phyloP scores from a whole-genome alignment of 2,329 filamentous ascomycete genomes.

The Onygenales sp. region DNA sequence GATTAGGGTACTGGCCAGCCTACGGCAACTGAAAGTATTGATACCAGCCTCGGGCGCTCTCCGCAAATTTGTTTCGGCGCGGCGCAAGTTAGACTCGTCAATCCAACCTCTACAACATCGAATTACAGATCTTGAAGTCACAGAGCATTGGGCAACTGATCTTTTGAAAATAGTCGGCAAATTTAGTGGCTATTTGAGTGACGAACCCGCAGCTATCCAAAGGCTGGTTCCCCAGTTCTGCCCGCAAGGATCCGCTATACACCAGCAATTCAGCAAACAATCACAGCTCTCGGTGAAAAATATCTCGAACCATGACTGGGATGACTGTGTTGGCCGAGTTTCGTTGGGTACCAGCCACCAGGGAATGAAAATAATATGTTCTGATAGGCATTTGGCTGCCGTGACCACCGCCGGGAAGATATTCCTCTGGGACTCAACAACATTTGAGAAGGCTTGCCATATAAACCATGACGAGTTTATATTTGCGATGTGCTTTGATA shows the following conservation, averaged over 20 bases:
- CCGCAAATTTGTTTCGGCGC: constrained; percentile 1
- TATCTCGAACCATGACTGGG: constrained; percentile 8
- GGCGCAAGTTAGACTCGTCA: constrained; percentile 10
- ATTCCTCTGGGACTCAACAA: constrained; percentile 12
- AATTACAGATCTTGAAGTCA: constrained; percentile 15
- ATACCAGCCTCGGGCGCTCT: constrained; percentile 18
- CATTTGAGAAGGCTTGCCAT: constrained; percentile 10
- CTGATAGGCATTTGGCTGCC: constrained; percentile 13
- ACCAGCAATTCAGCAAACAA: constrained; percentile 20
- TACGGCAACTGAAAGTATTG: constrained; percentile 16
- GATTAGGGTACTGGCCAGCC: constrained; percentile 22
- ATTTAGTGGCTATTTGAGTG: constrained; percentile 19
- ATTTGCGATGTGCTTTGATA: constrained; percentile 9
- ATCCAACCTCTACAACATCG: constrained; percentile 8
- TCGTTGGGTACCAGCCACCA: constrained; percentile 1
- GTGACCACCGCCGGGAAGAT: constrained; percentile 11
- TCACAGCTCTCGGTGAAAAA: constrained; percentile 11
- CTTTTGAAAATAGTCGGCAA: constrained; percentile 28
- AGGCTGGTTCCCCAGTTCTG: constrained; percentile 32
- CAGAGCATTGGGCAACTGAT: constrained; percentile 27
- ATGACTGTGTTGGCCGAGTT: constrained; percentile 11
- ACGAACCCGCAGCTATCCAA: constrained; percentile 25
- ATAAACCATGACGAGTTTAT: constrained; percentile 11
- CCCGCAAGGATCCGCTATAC: constrained; percentile 25
- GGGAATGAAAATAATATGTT: constrained; percentile 5